Evolutionary conservation across 176 grass and related monocot genomes (phyloP).

Genomic region (Aegilops longissima): DNA sequence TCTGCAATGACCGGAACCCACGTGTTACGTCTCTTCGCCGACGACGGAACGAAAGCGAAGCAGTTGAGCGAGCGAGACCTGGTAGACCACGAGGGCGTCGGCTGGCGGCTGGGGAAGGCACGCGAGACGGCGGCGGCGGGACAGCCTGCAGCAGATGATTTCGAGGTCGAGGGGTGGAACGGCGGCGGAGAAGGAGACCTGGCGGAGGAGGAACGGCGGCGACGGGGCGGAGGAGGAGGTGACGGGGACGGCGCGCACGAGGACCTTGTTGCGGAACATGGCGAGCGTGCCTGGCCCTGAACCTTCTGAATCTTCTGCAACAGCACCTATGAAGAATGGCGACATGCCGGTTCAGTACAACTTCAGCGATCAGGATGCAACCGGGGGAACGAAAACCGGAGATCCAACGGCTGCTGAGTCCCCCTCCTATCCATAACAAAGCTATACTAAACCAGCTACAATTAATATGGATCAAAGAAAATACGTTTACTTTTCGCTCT

Average conservation of each 20-base stretch:
- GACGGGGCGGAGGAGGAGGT: conserved; percentile 28
- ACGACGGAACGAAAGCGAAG: neutral
- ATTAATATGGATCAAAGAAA: no score
- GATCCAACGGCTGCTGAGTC: no score
- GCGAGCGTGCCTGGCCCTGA: neutral
- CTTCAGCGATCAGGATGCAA: no score
- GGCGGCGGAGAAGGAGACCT: conserved; percentile 33
- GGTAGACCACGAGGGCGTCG: conserved; percentile 60
- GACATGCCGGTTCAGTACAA: neutral
- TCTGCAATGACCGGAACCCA: conserved; percentile 36
- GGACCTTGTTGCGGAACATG: conserved; percentile 79
- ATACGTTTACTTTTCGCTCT: no score
- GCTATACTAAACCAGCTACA: no score
- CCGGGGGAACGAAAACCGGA: no score
- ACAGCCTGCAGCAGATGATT: conserved; percentile 73
- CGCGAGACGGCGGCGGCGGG: conserved; percentile 55
- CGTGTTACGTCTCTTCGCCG: neutral
- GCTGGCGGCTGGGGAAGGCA: conserved; percentile 52
- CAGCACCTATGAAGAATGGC: neutral
- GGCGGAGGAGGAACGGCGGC: conserved; percentile 37
- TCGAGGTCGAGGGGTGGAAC: conserved; percentile 48
- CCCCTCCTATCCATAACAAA: no score
- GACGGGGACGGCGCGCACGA: conserved; percentile 38
- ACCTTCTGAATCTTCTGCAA: neutral
- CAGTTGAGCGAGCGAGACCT: conserved; percentile 28